Evolutionary conservation across 805 yeast species (phyloP).

Genomic region (Zygosaccharomyces pseudorouxii): DNA sequence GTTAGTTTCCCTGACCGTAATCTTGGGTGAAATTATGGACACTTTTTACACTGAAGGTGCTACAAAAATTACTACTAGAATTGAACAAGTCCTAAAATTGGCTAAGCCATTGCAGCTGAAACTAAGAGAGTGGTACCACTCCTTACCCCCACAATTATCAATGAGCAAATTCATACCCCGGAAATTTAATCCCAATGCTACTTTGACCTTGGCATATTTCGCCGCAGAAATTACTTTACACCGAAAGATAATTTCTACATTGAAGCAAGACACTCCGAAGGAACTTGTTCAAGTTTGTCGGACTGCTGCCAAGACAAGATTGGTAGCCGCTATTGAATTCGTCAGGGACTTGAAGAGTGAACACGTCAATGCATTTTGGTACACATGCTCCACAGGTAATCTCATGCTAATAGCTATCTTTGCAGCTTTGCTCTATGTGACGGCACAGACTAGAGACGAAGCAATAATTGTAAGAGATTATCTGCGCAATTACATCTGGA

Average conservation of each 20-base stretch:
- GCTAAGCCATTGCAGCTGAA: constrained; percentile 80
- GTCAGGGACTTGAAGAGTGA: constrained; percentile 71
- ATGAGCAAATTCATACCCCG: constrained; percentile 58
- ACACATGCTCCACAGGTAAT: constrained; percentile 71
- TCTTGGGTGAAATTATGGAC: constrained; percentile 66
- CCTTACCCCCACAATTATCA: constrained; percentile 58
- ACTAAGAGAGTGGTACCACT: constrained; percentile 72
- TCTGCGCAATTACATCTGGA: constrained; percentile 72
- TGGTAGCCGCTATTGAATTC: constrained; percentile 77
- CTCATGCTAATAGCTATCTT: constrained; percentile 82
- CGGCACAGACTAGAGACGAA: constrained; percentile 60
- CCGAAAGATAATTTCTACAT: constrained; percentile 61
- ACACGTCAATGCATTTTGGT: constrained; percentile 88
- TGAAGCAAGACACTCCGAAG: constrained; percentile 42
- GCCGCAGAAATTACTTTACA: constrained; percentile 87
- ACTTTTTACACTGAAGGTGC: constrained; percentile 70
- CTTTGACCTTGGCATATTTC: constrained; percentile 78
- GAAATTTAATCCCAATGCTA: constrained; percentile 67
- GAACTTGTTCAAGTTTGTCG: constrained; percentile 68
- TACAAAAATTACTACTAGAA: constrained; percentile 48
- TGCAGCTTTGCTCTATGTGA: constrained; percentile 73
- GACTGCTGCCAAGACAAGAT: constrained; percentile 77
- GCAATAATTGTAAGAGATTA: constrained; percentile 59
- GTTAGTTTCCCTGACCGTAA: constrained; percentile 60
- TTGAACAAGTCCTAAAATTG: constrained; percentile 61